These are phyloP conservation scores for Benincasa hispida DNA, from an alignment of 306 rosid genomes.

Conservation along the genomic window DNA sequence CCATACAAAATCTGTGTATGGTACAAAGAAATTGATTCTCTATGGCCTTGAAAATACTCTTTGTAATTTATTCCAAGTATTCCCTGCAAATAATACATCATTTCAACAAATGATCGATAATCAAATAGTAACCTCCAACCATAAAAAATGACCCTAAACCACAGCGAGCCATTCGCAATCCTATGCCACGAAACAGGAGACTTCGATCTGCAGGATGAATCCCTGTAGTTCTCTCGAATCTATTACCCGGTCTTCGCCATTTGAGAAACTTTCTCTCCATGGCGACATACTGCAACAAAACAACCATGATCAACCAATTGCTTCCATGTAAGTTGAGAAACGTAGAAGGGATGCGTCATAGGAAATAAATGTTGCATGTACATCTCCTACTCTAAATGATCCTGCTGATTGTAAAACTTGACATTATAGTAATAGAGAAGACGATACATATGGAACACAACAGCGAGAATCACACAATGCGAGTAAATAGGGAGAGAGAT, in stretches of 20 bases:
- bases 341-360: neutral
- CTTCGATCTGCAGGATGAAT: constrained; percentile 75
- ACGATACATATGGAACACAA: neutral
- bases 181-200: constrained; percentile 50
- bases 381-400: no score
- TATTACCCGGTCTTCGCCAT: constrained; percentile 59
- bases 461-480: neutral
- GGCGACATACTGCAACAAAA: constrained; percentile 35
- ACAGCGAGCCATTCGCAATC: constrained; percentile 62
- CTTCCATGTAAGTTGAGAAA: neutral
- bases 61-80: neutral
- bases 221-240: constrained; percentile 55
- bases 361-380: no score
- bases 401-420: neutral
- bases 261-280: constrained; percentile 67
- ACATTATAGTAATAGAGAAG: neutral
- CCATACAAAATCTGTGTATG: neutral
- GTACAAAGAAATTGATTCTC: neutral
- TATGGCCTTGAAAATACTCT: neutral
- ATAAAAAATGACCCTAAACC: constrained; percentile 58
- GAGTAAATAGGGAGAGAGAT: neutral
- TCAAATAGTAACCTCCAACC: constrained; percentile 59
- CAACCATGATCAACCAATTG: constrained; percentile 11
- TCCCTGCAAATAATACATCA: constrained; percentile 4
- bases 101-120: constrained; percentile 34